Percentiles rank a stretch among this genome's conserved stretches.
Conservation (phyloP, 495 filamentous ascomycete genomes). For the Aspergillus heteromorphus region DNA sequence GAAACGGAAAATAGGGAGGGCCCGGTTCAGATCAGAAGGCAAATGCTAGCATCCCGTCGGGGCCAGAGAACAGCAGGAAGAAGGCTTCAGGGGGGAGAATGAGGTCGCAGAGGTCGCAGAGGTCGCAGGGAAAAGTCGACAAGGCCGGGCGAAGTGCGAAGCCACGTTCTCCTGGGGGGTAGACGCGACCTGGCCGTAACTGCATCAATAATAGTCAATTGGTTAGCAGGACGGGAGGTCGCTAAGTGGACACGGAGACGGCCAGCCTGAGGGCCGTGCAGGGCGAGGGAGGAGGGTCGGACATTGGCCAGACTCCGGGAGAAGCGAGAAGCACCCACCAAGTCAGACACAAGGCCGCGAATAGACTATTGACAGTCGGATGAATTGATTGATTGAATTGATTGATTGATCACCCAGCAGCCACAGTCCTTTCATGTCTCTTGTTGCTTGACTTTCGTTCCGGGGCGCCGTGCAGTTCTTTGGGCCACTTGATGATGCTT, state of each 20-base stretch:
- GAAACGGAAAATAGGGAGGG: slow-evolving; percentile 10
- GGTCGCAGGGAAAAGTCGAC: slow-evolving; percentile 1
- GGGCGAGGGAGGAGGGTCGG: background rate
- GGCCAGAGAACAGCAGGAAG: slow-evolving; percentile 9
- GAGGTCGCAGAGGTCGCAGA: background rate
- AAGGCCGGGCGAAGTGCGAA: slow-evolving; percentile 6
- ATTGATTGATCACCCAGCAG: too few species aligned
- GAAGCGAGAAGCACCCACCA: background rate
- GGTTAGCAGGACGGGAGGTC: slow-evolving; percentile 6
- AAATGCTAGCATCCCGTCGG: slow-evolving; percentile 31
- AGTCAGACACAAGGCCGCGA: background rate
- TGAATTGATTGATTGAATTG: background rate
- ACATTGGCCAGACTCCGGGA: background rate
- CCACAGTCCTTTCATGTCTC: background rate
- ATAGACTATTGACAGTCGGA: background rate
- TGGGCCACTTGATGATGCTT: slow-evolving; percentile 30
- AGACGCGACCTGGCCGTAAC: slow-evolving; percentile 34
- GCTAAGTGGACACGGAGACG: background rate
- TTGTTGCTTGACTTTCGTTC: background rate
- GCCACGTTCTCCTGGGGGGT: slow-evolving; percentile 13
- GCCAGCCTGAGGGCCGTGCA: background rate
- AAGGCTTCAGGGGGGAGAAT: background rate
- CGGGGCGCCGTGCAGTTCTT: too few species aligned
- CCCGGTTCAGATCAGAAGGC: slow-evolving; percentile 16
- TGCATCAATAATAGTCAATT: slow-evolving; percentile 9